phyloP scores from a whole-genome alignment of 495 filamentous ascomycete species.

The Xylaria scruposa region DNA sequence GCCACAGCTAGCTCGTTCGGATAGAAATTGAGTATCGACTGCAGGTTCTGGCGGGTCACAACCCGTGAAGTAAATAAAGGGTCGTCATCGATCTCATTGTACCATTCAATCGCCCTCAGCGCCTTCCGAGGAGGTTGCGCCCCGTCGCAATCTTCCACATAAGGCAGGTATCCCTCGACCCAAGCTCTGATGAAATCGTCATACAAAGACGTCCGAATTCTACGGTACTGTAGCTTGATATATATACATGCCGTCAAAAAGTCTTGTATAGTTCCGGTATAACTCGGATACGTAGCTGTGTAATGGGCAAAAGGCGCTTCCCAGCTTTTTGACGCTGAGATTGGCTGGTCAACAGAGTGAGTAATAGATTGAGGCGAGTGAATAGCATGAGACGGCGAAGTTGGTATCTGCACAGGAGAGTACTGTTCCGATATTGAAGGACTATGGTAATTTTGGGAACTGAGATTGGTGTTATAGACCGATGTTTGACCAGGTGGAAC shows the following conservation, averaged over 20 bases:
- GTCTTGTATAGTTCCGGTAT: slow-evolving; percentile 56
- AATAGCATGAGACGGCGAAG: slow-evolving; percentile 11
- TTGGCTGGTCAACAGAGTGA: background rate
- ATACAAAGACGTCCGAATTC: slow-evolving; percentile 54
- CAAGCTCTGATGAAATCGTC: slow-evolving; percentile 71
- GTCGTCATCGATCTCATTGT: slow-evolving; percentile 48
- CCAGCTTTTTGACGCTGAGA: background rate
- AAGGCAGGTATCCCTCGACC: slow-evolving; percentile 49
- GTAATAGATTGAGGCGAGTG: slow-evolving; percentile 42
- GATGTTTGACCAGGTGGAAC: background rate
- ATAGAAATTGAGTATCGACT: slow-evolving; percentile 35
- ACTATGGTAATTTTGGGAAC: background rate
- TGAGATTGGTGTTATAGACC: background rate
- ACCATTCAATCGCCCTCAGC: slow-evolving; percentile 51
- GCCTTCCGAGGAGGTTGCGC: slow-evolving; percentile 27
- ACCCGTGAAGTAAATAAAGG: slow-evolving; percentile 46
- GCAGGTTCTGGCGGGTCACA: slow-evolving; percentile 48
- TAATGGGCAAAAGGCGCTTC: slow-evolving; percentile 50
- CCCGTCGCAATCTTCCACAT: slow-evolving; percentile 39
- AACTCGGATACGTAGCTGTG: slow-evolving; percentile 62
- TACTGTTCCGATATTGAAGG: background rate
- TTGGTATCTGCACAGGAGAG: background rate
- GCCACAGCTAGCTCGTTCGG: slow-evolving; percentile 31
- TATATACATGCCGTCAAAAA: slow-evolving; percentile 63
- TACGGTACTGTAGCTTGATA: slow-evolving; percentile 49